Evolutionary conservation across 2,329 filamentous ascomycete genomes (phyloP), one percentile per base, ranked within the genome.

Genomic region (Xylariales sp.): DNA sequence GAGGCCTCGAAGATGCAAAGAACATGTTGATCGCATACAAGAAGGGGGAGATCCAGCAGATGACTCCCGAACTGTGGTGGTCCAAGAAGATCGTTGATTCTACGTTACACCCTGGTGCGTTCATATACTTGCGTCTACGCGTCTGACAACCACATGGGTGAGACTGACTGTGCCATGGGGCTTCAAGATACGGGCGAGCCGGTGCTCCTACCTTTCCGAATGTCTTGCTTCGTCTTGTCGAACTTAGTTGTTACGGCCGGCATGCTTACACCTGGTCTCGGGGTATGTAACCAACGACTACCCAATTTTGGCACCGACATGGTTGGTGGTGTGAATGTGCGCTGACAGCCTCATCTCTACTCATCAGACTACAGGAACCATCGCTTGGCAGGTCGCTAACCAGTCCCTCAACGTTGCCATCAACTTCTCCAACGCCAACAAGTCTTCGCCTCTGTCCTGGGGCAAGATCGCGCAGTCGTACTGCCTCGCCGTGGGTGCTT

Each of bases 61-160:
- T 97, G 88, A 95, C 83, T 14, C 83, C 88, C 2, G 87, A 95
- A 54, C 68, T 98, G 52, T 98, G 93, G 93, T 72, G 78, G 46
- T 93, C 93, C 30, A 98, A 98, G 77, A 96, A 96, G 74, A 81
- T 95, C 49, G 87, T 97, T 40, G 93, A 98, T 64, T 91, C 93
- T 44, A 98, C 93, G 12, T 67, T 98, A 48, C 93, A 98, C 61
- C 93, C 93, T 49, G 89, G 89, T 94, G 79, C 49, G 73, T n/a
- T n/a, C n/a, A n/a, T n/a, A 44, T 38, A 18, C 24, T 21, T 19
- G 19, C 14, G 8, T 15, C 28, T 30, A 30, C 14, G 15, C 7
- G 14, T 30, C 10, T 15, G 8, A 10, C 10, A 11, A 15, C 10
- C 8, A 30, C 8, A 10, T 10, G 28, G 15, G 10, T 11, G 28